Conservation (phyloP, 2,329 filamentous ascomycete genomes). For the Grosmannia serpens region DNA sequence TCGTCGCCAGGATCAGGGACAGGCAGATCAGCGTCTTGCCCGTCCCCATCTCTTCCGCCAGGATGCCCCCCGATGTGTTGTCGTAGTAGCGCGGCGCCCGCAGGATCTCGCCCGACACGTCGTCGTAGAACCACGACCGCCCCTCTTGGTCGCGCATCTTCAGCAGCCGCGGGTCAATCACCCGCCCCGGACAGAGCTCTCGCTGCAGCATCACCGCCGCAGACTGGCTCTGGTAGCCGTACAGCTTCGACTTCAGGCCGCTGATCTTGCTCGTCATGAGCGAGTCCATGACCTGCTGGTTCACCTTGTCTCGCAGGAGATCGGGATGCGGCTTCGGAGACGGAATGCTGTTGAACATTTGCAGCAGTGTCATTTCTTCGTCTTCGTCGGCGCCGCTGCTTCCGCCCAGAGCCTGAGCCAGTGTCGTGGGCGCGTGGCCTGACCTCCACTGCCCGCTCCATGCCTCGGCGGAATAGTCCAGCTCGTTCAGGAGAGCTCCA, state of each 20-base stretch:
- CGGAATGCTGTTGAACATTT: slow-evolving; percentile 62
- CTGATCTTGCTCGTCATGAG: slow-evolving; percentile 40
- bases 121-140: slow-evolving; percentile 56
- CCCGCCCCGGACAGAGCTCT: slow-evolving; percentile 52
- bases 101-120: slow-evolving; percentile 48
- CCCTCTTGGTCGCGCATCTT: slow-evolving; percentile 48
- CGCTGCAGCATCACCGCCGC: slow-evolving; percentile 75
- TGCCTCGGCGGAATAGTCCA: slow-evolving; percentile 43
- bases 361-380: slow-evolving; percentile 46
- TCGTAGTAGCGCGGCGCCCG: slow-evolving; percentile 64
- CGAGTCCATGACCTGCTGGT: slow-evolving; percentile 40
- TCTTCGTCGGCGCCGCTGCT: neutral
- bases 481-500: slow-evolving; percentile 31
- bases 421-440: neutral
- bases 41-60: slow-evolving; percentile 69
- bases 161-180: slow-evolving; percentile 64
- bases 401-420: neutral
- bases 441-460: slow-evolving; percentile 31
- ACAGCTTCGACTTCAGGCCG: slow-evolving; percentile 54
- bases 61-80: slow-evolving; percentile 60
- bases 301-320: slow-evolving; percentile 35
- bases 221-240: slow-evolving; percentile 70
- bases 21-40: slow-evolving; percentile 88
- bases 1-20: slow-evolving; percentile 62
- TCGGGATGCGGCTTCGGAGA: slow-evolving; percentile 51